phyloP scores from a whole-genome alignment of 345 rosid genomes.

The Excoecaria agallocha region DNA sequence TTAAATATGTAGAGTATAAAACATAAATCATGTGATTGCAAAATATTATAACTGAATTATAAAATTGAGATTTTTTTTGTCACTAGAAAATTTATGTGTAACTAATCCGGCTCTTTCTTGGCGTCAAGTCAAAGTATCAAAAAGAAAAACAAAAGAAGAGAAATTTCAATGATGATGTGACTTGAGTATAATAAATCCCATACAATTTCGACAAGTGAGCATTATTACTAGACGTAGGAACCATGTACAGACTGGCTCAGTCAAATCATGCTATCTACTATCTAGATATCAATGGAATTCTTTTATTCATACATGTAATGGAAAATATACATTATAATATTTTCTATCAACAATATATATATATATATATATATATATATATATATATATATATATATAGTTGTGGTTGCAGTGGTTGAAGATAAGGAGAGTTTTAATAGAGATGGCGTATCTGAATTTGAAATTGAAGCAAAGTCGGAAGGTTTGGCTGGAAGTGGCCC shows the following conservation, averaged over 20 bases:
- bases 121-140: too few species aligned
- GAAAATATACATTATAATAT: neutral
- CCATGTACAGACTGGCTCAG: constrained; percentile 32
- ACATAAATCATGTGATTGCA: too few species aligned
- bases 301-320: constrained; percentile 8
- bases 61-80: too few species aligned
- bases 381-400: too few species aligned
- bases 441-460: neutral
- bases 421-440: constrained; percentile 7
- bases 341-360: too few species aligned
- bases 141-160: neutral
- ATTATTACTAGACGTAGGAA: constrained; percentile 5
- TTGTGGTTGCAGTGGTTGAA: neutral
- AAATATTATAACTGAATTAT: too few species aligned
- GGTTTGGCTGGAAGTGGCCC: constrained; percentile 7
- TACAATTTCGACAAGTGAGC: neutral
- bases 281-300: constrained; percentile 13
- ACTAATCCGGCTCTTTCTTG: too few species aligned
- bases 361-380: too few species aligned
- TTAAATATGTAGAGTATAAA: too few species aligned
- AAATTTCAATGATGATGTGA: neutral
- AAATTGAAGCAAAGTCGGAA: neutral
- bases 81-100: too few species aligned
- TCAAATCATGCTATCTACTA: constrained; percentile 23
- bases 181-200: neutral